Evolutionary conservation across 2,329 filamentous ascomycete species (phyloP), one percentile per base, ranked within the genome.

Genomic region (Aspergillus spinulosporus): DNA sequence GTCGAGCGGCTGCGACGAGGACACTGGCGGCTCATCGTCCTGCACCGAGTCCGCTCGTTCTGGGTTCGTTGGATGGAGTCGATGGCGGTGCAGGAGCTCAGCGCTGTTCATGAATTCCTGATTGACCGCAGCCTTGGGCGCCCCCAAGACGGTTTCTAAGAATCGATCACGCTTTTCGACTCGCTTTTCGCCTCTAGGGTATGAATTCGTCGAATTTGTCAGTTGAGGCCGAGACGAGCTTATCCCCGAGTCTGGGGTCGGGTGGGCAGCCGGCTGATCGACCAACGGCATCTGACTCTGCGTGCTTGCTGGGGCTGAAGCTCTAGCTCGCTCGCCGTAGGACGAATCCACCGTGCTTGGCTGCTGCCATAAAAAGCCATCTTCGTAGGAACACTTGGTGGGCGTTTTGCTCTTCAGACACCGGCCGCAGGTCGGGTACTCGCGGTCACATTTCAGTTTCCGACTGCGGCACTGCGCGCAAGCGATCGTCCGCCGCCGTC

Each of bases 361-460:
- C 56, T 73, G 71, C 59, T 73, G 72, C 71, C 71, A 73, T 36
- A 74, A 52, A 54, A 74, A 73, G 11, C 72, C 71, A 62, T 72
- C 71, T 58, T 75, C 73, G 56, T 76, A 76, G 14, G 69, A 72
- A 56, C 73, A 76, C 51, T 69, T 66, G 43, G 57, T 63, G 29
- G 70, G 69, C 3, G 65, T 68, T 45, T 68, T 69, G 60, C 70
- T 69, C 58, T 76, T 76, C 42, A 66, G 58, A 54, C 74, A 77
- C 14, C 74, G 69, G 15, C 68, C 65, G 56, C 74, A 77, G 2
- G 67, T 66, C 7, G 74, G 74, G 66, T 73, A 76, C 34, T 72
- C 70, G 36, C 74, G 71, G 59, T 77, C 75, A 56, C 75, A 77
- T 56, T 72, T 74, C 34, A 77, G 63, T 59, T 77, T 77, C 45